Evolutionary conservation across 305 asterid species (phyloP).

Genomic region (Caryopteris hybrid): DNA sequence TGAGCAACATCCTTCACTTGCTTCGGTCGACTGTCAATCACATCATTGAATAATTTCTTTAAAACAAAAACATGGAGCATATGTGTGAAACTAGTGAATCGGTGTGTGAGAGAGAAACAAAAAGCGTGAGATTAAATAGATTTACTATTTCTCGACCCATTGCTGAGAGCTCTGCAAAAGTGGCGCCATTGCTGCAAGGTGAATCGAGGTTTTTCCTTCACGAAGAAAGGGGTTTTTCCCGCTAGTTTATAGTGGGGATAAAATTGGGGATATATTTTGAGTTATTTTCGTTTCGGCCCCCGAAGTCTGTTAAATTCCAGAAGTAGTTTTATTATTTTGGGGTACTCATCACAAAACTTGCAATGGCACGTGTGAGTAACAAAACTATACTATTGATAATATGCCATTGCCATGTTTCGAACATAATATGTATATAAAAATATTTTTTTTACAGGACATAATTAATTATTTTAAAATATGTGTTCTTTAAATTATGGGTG

Average conservation of each 20-base stretch:
- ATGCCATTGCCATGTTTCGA: no score
- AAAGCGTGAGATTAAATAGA: neutral
- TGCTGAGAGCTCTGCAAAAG: constrained; percentile 83
- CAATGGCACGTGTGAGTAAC: no score
- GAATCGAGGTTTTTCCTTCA: constrained; percentile 16
- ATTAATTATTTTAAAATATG: no score
- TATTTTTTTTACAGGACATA: no score
- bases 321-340: no score
- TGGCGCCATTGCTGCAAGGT: constrained; percentile 74
- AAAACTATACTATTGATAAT: no score
- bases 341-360: no score
- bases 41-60: neutral
- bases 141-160: constrained; percentile 97
- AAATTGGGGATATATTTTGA: neutral
- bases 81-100: neutral
- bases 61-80: neutral
- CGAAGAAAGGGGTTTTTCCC: constrained; percentile 22
- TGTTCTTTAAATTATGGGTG: no score
- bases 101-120: neutral
- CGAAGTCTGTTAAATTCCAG: neutral
- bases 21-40: constrained; percentile 78
- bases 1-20: constrained; percentile 96
- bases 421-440: no score
- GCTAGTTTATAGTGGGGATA: constrained; percentile 20
- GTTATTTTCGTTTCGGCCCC: constrained; percentile 10